Evolutionary conservation across 2,329 filamentous ascomycete species (phyloP).

Genomic region (Rhynchosporium agropyri): DNA sequence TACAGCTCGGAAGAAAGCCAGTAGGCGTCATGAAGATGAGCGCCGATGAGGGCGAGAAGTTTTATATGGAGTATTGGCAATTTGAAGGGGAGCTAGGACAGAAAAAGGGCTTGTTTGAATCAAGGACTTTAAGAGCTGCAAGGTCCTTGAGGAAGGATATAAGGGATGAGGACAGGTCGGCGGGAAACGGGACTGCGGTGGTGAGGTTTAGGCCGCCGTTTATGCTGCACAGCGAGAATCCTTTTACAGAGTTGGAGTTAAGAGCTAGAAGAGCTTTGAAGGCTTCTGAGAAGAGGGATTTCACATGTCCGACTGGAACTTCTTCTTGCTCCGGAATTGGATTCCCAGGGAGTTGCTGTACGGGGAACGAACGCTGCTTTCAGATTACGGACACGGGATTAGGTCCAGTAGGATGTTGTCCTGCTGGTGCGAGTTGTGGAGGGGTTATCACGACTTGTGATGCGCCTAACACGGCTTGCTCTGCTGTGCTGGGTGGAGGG

Average conservation of each 20-base stretch:
- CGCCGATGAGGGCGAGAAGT: conserved; percentile 71
- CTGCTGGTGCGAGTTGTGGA: conserved; percentile 62
- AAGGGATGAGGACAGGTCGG: conserved; percentile 30
- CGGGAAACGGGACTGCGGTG: conserved; percentile 31
- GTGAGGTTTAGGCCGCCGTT: conserved; percentile 54
- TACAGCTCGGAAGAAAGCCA: conserved; percentile 48
- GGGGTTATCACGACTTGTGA: conserved; percentile 65
- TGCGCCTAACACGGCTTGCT: conserved; percentile 65
- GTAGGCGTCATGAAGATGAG: conserved; percentile 73
- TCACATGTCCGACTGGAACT: conserved; percentile 68
- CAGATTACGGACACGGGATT: conserved; percentile 62
- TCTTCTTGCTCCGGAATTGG: conserved; percentile 65
- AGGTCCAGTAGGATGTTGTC: conserved; percentile 76
- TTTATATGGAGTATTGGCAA: conserved; percentile 66
- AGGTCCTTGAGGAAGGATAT: conserved; percentile 29
- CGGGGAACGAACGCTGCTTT: conserved; percentile 66
- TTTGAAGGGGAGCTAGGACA: conserved; percentile 34
- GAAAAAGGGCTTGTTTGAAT: conserved; percentile 11
- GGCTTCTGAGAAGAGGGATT: conserved; percentile 58
- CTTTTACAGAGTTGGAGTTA: conserved; percentile 22
- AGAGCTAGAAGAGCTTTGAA: conserved; percentile 47
- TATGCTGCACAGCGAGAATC: conserved; percentile 48
- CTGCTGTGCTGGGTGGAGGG: conserved; percentile 67
- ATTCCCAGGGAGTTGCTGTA: conserved; percentile 73
- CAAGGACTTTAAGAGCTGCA: neutral